Conservation (phyloP, 2,329 filamentous ascomycete genomes). For the Stachybotrys elegans region DNA sequence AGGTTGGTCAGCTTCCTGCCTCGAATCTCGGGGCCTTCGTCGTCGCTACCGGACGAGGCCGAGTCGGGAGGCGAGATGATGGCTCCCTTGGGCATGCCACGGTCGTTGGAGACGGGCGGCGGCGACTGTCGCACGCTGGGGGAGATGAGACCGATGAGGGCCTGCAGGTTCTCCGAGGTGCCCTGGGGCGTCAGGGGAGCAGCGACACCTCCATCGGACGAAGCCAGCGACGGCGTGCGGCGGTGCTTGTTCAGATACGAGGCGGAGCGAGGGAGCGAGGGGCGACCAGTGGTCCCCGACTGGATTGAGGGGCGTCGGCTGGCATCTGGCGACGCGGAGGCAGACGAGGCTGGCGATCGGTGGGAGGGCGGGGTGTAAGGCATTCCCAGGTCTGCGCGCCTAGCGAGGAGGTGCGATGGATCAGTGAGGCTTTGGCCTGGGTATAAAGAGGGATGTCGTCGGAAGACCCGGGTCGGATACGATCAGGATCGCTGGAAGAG, state of each 20-base stretch:
- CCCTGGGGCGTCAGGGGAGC: slow-evolving; percentile 40
- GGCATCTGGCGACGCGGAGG: slow-evolving; percentile 48
- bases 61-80: slow-evolving; percentile 92
- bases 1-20: slow-evolving; percentile 47
- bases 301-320: slow-evolving; percentile 57
- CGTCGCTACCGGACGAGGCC: slow-evolving; percentile 73
- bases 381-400: slow-evolving; percentile 51
- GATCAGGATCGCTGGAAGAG: too few relatives aligned
- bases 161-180: slow-evolving; percentile 45
- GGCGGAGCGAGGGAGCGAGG: slow-evolving; percentile 56
- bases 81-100: slow-evolving; percentile 74
- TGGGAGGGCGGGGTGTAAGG: slow-evolving; percentile 81
- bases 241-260: slow-evolving; percentile 62
- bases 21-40: slow-evolving; percentile 56
- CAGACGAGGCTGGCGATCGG: slow-evolving; percentile 56
- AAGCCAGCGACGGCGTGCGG: slow-evolving; percentile 45
- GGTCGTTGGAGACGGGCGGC: slow-evolving; percentile 67
- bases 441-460: too few relatives aligned
- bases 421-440: too few relatives aligned
- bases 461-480: too few relatives aligned
- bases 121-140: slow-evolving; percentile 73
- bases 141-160: slow-evolving; percentile 24
- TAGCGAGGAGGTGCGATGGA: too few relatives aligned
- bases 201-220: slow-evolving; percentile 19
- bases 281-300: slow-evolving; percentile 37